These are phyloP conservation scores for Colletotrichum sansevieriae DNA, from an alignment of 2,329 filamentous ascomycete genomes.

Conservation along the genomic window DNA sequence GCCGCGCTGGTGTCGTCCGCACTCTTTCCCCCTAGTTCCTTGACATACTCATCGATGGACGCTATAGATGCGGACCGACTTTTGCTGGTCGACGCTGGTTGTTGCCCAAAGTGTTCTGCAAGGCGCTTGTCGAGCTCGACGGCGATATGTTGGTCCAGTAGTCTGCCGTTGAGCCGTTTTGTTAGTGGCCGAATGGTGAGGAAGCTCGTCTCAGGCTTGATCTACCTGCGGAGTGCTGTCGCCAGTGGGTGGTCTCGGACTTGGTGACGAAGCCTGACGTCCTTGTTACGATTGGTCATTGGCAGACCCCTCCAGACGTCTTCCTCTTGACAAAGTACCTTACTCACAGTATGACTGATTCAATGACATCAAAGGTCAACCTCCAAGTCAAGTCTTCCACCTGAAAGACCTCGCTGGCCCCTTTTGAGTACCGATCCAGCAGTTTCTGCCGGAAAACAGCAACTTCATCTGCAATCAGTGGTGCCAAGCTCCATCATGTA, in stretches of 20 bases:
- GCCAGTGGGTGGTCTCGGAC: conserved; percentile 19
- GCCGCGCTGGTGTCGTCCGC: background rate
- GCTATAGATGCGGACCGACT: conserved; percentile 20
- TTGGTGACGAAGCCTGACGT: conserved; percentile 44
- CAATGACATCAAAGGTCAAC: conserved; percentile 57
- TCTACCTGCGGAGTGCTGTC: conserved; percentile 17
- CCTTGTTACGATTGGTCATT: conserved; percentile 45
- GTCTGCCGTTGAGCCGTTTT: conserved; percentile 23
- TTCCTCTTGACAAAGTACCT: too few relatives aligned
- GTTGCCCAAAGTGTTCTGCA: background rate
- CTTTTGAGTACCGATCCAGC: background rate
- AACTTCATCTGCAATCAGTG: conserved; percentile 54
- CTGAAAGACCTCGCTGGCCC: conserved; percentile 37
- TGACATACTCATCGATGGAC: conserved; percentile 28
- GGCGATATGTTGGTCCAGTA: conserved; percentile 5
- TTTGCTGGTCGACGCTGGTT: background rate
- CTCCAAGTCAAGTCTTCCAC: conserved; percentile 53
- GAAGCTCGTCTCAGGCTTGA: background rate
- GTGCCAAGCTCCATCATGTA: conserved; percentile 51
- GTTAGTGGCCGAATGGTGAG: conserved; percentile 15
- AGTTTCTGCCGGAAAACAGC: conserved; percentile 47
- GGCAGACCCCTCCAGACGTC: background rate
- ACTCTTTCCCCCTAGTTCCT: background rate
- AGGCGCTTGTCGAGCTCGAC: conserved; percentile 15
- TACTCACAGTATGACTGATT: conserved; percentile 45